Percentiles rank a stretch among this genome's conserved stretches.
Conservation (phyloP, 2,329 filamentous ascomycete genomes). For the Exophiala sp. region DNA sequence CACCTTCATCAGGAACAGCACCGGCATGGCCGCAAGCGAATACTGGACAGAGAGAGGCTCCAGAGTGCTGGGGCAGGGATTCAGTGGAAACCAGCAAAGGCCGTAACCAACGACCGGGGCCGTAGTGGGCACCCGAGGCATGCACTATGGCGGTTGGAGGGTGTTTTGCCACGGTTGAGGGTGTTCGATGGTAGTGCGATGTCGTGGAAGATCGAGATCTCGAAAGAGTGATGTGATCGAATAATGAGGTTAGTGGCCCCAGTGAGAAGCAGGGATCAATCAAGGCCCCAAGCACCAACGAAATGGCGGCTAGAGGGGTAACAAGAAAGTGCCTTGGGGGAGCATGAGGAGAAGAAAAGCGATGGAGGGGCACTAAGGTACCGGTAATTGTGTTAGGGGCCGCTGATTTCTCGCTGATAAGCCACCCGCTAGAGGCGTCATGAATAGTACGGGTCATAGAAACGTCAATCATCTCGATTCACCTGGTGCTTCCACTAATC, state of each 20-base stretch:
- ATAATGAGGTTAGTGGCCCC: not conserved
- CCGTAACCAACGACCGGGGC: not conserved
- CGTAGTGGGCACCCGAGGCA: not conserved
- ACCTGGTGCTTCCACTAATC: not conserved
- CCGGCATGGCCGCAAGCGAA: not conserved
- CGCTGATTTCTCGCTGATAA: too few relatives aligned
- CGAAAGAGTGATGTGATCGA: conserved; percentile 11
- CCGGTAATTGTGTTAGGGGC: too few relatives aligned
- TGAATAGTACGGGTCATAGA: not conserved
- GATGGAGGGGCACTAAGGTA: too few relatives aligned
- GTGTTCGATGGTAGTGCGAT: conserved; percentile 5
- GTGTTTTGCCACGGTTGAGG: not conserved
- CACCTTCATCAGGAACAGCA: conserved; percentile 5
- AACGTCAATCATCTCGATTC: not conserved
- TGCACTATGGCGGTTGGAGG: not conserved
- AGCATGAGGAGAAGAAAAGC: too few relatives aligned
- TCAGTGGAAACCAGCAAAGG: not conserved
- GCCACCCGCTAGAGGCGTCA: too few relatives aligned
- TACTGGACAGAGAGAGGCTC: not conserved
- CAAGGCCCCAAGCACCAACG: not conserved
- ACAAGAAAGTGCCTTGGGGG: too few relatives aligned
- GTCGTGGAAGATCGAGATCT: conserved; percentile 18
- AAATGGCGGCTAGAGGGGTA: too few relatives aligned
- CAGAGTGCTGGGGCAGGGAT: not conserved
- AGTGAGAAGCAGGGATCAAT: not conserved